Base-by-base conservation (phyloP, 495 filamentous ascomycete genomes). In the Penicillium silybi region DNA sequence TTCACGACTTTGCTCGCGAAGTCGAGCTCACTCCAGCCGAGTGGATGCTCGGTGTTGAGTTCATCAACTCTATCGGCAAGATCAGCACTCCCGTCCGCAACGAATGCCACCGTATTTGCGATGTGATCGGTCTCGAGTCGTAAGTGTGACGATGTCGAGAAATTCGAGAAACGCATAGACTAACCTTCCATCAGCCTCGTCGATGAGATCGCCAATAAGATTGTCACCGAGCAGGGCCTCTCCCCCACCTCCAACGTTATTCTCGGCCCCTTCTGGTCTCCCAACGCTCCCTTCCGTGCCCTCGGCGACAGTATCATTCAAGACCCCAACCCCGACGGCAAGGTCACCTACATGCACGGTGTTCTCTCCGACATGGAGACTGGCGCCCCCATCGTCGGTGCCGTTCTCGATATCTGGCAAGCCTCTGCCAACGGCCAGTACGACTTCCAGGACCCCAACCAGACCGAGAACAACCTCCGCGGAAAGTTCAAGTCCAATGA, bases 401-500 rank as follows among this genome's bases (percentile, higher is more conserved):
- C 86, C 61, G 83, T 87, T 48, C 81, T 92, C 63, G 89, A 93
- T 67, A 85, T 91, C 75, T 93, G 89, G 89, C 87, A 93, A 66
- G 87, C 87, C 37, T 86, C 82, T 6, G 77, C 87, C 70, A 93
- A 92, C 75, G 88, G 87, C 63, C 81, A 87, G 65, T 93, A 93
- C 80, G 89, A 93, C 68, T 90, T 90, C 83, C 89, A 93, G 73
- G 89, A 92, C 70, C 84, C 86, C 34, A 74, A 82, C 32, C 88
- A 92, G 78, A 69, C 73, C 41, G 83, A 85, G 67, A 89, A 87
- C 80, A 92, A 92, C 77, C 78, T 92, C 20, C 80, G 89, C 46
- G 89, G 89, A 65, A 92, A 91, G 74, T 91, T 90, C 80, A 80
- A 77, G 57, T 80, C 83, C 57, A 82, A 93, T 74, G 84, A 79